A percentile compares a stretch with the other conserved stretches of the same genome.
These are phyloP conservation scores for Ophiocordyceps australis DNA, from an alignment of 2,329 filamentous ascomycete species.

Conservation along the genomic window DNA sequence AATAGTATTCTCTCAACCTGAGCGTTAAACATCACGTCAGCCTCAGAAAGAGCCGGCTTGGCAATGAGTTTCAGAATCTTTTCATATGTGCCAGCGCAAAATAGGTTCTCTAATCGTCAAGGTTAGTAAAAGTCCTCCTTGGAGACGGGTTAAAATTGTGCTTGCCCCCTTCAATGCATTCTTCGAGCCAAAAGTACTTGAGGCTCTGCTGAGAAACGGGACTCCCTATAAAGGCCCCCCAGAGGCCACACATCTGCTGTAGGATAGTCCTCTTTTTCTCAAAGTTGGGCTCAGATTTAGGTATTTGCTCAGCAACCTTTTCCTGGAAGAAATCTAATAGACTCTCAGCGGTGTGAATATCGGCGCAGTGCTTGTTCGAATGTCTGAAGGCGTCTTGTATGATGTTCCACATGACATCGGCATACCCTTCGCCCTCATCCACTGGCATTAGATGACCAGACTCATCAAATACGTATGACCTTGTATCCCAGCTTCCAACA, in stretches of 20 bases:
- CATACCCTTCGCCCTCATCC: slow-evolving; percentile 25
- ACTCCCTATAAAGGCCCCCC: slow-evolving; percentile 55
- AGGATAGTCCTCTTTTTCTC: slow-evolving; percentile 22
- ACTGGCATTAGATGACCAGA: slow-evolving; percentile 29
- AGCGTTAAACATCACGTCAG: slow-evolving; percentile 32
- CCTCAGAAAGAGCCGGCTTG: slow-evolving; percentile 33
- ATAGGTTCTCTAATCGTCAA: slow-evolving; percentile 31
- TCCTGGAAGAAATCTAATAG: slow-evolving; percentile 34
- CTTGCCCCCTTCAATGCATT: slow-evolving; percentile 54
- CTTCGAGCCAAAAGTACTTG: slow-evolving; percentile 63
- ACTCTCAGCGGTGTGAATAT: slow-evolving; percentile 27
- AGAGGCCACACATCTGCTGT: slow-evolving; percentile 39
- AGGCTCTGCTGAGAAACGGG: slow-evolving; percentile 46
- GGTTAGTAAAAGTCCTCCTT: not conserved
- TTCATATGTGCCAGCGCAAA: slow-evolving; percentile 39
- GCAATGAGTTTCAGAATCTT: slow-evolving; percentile 40
- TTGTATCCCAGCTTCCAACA: slow-evolving; percentile 27
- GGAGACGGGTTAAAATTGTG: too few species aligned
- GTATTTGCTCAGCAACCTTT: slow-evolving; percentile 25
- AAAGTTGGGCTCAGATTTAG: slow-evolving; percentile 20
- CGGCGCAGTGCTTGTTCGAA: slow-evolving; percentile 36
- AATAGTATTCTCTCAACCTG: slow-evolving; percentile 24
- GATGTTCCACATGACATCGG: slow-evolving; percentile 46
- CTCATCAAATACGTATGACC: slow-evolving; percentile 37
- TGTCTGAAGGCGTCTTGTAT: slow-evolving; percentile 49